Base-by-base conservation (phyloP, 495 filamentous ascomycete species). In the Coniosporium apollinis region DNA sequence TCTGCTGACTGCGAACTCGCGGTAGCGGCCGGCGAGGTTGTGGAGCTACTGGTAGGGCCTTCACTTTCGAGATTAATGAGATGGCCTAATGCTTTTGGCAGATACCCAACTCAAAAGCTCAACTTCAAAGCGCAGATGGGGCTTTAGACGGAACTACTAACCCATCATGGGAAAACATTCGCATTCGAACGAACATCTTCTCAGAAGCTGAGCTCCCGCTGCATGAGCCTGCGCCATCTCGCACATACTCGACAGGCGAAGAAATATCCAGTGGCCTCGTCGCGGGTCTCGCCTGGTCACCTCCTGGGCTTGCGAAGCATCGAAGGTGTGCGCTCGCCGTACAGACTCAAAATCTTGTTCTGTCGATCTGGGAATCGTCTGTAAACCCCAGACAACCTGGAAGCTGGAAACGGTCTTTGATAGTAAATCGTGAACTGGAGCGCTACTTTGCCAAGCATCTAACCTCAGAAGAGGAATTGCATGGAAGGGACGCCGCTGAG, bases 1-100 rank as follows among this genome's bases (percentile, higher is more conserved):
- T 78, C 74, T 0, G 45, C 58, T 21, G 72, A 77, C 49, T 70
- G 70, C 20, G 65, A 75, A 34, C 54, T 79, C 13, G 73, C 74
- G 4, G 44, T 78, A 31, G 67, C 66, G 5, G 65, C 65, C 5
- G 65, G 67, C 15, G 72, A 76, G 42, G 50, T 65, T 41, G 65
- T 77, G 19, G 55, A 72, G 17, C 56, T 78, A 24, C 47, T 76
- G 36, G 66, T 70, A 36, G 20, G 56, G 47, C 5, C 26, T 10
- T 13, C 39, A 20, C n/a, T n/a, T n/a, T n/a, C n/a, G n/a, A n/a
- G n/a, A n/a, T n/a, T n/a, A n/a, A n/a, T n/a, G n/a, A n/a, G n/a
- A n/a, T n/a, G n/a, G n/a, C n/a, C n/a, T n/a, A n/a, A 19, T 21
- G 17, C 34, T 29, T 9, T 21, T 29, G 22, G 36, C 34, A 37